These are phyloP conservation scores for Exsudoporus floridanus DNA, from an alignment of 1,284 basidiomycete genomes.

Conservation along the genomic window DNA sequence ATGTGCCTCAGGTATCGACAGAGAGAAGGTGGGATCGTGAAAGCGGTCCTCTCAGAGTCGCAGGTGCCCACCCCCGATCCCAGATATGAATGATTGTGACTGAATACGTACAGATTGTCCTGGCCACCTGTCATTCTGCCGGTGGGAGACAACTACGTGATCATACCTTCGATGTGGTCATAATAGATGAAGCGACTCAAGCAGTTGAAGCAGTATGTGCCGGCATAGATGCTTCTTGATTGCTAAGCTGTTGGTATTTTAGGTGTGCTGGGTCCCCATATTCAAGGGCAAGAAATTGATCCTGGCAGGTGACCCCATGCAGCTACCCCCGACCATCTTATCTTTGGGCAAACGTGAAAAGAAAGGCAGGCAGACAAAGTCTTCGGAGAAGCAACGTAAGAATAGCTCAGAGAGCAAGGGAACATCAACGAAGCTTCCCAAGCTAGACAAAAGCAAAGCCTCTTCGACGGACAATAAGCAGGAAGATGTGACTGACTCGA, in stretches of 20 bases:
- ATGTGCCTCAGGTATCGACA: constrained; percentile 67
- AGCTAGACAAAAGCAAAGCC: background rate
- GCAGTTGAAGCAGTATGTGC: constrained; percentile 84
- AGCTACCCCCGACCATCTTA: constrained; percentile 90
- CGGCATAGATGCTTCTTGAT: constrained; percentile 10
- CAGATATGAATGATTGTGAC: constrained; percentile 40
- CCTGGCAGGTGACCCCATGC: constrained; percentile 87
- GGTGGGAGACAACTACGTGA: constrained; percentile 78
- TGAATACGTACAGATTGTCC: constrained; percentile 60
- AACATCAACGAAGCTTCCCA: background rate
- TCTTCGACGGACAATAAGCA: background rate
- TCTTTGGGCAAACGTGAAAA: constrained; percentile 49
- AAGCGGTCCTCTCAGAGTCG: constrained; percentile 74
- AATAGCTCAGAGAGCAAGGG: background rate
- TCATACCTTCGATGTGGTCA: constrained; percentile 83
- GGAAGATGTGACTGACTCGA: constrained; percentile 4
- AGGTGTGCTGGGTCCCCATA: constrained; percentile 96
- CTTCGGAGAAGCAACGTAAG: constrained; percentile 10
- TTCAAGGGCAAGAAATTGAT: constrained; percentile 87
- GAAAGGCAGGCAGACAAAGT: constrained; percentile 17
- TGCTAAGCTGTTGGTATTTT: constrained; percentile 3
- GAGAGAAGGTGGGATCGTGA: constrained; percentile 82
- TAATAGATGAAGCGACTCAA: constrained; percentile 97
- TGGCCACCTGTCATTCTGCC: constrained; percentile 91
- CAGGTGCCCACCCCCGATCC: constrained; percentile 53